phyloP scores from a whole-genome alignment of 129 eudicot species.

The Flaveria robusta region DNA sequence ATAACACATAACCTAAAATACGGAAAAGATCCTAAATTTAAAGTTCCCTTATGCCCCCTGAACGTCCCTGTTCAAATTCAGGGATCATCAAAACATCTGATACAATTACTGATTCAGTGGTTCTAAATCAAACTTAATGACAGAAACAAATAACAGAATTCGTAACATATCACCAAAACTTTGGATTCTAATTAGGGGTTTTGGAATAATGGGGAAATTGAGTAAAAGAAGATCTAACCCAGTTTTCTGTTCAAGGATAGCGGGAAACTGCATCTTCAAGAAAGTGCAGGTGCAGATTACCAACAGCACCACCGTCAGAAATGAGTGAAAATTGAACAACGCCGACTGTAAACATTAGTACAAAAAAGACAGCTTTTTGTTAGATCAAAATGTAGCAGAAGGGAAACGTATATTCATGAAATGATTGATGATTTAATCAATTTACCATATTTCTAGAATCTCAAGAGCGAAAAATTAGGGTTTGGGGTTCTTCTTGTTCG shows the following conservation, averaged over 20 bases:
- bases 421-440: neutral
- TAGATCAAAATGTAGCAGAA: neutral
- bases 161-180: neutral
- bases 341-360: conserved; percentile 61
- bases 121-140: neutral
- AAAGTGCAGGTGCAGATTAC: conserved; percentile 85
- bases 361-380: neutral
- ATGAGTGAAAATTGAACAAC: conserved; percentile 77
- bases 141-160: neutral
- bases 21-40: too few species aligned
- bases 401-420: neutral
- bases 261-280: conserved; percentile 82
- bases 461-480: neutral
- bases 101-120: neutral
- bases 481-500: conserved; percentile 25
- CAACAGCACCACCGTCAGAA: conserved; percentile 77
- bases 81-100: neutral
- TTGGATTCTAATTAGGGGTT: neutral
- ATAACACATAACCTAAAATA: too few species aligned
- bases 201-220: neutral
- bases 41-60: too few species aligned
- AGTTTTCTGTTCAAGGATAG: conserved; percentile 78
- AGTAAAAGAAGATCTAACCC: conserved; percentile 48
- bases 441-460: conserved; percentile 35
- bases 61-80: neutral